Evolutionary conservation across 306 rosid genomes (phyloP), one percentile per base, ranked within the genome.

Genomic region (barrel medic (Medicago truncatula)): DNA sequence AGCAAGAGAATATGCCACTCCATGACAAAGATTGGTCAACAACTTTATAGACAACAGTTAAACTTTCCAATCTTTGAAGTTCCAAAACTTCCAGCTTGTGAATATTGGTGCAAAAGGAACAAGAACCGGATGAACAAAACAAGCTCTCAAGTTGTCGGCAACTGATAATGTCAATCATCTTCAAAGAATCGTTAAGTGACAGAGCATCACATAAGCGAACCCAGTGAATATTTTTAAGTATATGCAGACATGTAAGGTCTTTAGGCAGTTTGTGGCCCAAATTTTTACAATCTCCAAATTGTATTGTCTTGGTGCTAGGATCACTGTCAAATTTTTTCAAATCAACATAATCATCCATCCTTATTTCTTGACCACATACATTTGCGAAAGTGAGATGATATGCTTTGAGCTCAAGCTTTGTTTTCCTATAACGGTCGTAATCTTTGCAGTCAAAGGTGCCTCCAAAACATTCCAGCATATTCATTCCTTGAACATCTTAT

Each of bases 101-200:
- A 47, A 69, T 9, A 75, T 70, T 31, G 12, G 46, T 11, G 4
- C 8, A n/a, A n/a, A n/a, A n/a, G n/a, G n/a, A n/a, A n/a, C n/a
- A n/a, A n/a, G n/a, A n/a, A n/a, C n/a, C n/a, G 39, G 20, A 46
- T 16, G n/a, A 67, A 74, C 61, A 73, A 14, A 77, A 47, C 41
- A 84, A 14, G 31, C 61, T 66, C 57, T 53, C 3, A 18, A 73
- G 8, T 11, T 54, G 9, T 10, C 0, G 0, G 65, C 84, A 76
- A 0, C 0, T 0, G 0, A 0, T 0, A 31, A 77, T n/a, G 0
- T 1, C 0, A 58, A 68, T 39, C 0, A 0, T 0, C 39, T 20
- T 9, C 61, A 79, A 3, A 34, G 39, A 1, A 44, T 6, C 11
- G 3, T 46, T 5, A 6, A 2, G 14, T 2, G 36, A 34, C 1